Conservation (phyloP, 2,329 filamentous ascomycete genomes). For the Penicillium digitatum region DNA sequence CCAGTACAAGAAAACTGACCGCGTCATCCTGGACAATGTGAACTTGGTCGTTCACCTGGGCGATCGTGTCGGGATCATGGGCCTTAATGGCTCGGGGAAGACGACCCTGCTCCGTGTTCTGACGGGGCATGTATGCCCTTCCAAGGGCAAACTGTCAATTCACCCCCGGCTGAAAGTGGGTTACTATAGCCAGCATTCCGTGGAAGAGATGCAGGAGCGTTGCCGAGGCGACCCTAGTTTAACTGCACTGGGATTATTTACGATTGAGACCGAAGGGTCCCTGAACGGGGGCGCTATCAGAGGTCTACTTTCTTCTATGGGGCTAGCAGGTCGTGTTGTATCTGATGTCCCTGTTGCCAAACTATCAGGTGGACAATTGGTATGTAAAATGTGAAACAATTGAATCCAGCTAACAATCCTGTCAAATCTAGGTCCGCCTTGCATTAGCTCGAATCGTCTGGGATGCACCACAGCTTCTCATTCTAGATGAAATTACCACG, state of each 20-base stretch:
- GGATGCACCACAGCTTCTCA: slow-evolving; percentile 64
- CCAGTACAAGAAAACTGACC: slow-evolving; percentile 51
- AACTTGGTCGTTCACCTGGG: slow-evolving; percentile 67
- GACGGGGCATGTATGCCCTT: slow-evolving; percentile 57
- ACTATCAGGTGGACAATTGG: slow-evolving; percentile 75
- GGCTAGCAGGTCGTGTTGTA: slow-evolving; percentile 64
- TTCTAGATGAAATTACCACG: slow-evolving; percentile 78
- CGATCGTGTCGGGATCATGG: slow-evolving; percentile 70
- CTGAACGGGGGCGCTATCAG: slow-evolving; percentile 66
- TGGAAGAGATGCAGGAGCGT: slow-evolving; percentile 61
- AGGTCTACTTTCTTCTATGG: slow-evolving; percentile 63
- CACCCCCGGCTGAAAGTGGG: slow-evolving; percentile 68
- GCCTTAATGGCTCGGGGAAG: slow-evolving; percentile 78
- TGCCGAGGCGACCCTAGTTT: slow-evolving; percentile 51
- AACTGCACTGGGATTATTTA: slow-evolving; percentile 64
- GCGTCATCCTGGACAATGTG: slow-evolving; percentile 58
- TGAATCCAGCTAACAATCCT: background rate
- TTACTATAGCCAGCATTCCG: slow-evolving; percentile 76
- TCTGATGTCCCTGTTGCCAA: slow-evolving; percentile 69
- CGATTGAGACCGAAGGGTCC: slow-evolving; percentile 49
- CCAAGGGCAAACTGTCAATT: slow-evolving; percentile 57
- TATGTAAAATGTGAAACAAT: slow-evolving; percentile 40
- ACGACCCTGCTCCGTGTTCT: slow-evolving; percentile 72
- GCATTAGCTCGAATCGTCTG: slow-evolving; percentile 68
- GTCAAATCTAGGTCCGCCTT: slow-evolving; percentile 45